Percentiles rank a stretch among this genome's conserved stretches.
Conservation (phyloP, 768 basidiomycete species). For the Pleurotus cornucopiae region DNA sequence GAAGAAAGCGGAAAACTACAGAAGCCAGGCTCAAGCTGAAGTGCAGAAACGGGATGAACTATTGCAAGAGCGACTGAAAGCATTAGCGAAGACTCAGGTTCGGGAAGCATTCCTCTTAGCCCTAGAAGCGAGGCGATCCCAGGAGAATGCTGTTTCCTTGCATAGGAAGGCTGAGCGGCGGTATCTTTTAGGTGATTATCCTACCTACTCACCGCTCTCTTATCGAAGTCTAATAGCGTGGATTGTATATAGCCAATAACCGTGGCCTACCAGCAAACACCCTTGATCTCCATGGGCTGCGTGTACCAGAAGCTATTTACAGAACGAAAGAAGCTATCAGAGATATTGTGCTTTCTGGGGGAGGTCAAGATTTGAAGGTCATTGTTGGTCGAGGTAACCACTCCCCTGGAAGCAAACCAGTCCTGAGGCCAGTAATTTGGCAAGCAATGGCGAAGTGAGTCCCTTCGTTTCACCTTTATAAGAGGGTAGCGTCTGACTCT, state of each 20-base stretch:
- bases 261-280: constrained; percentile 24
- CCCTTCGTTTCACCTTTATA: no score
- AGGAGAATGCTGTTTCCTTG: constrained; percentile 14
- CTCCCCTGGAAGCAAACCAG: constrained; percentile 63
- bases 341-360: constrained; percentile 26
- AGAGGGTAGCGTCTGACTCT: neutral
- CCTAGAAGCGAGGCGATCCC: neutral
- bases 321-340: constrained; percentile 39
- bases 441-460: constrained; percentile 65
- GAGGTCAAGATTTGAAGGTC: constrained; percentile 30
- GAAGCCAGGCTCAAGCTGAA: neutral
- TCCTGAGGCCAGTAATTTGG: constrained; percentile 79
- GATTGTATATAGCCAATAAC: constrained; percentile 32
- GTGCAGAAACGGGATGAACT: constrained; percentile 2
- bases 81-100: neutral
- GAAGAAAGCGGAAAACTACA: neutral
- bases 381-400: constrained; percentile 81
- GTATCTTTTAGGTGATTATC: constrained; percentile 37
- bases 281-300: constrained; percentile 49
- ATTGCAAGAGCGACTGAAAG: neutral
- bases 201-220: neutral
- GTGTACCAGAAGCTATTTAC: constrained; percentile 41
- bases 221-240: constrained; percentile 5
- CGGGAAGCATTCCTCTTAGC: constrained; percentile 3
- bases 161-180: constrained; percentile 43